Conservation (phyloP, 768 basidiomycete species). For the Chlorophyllum brunneum region DNA sequence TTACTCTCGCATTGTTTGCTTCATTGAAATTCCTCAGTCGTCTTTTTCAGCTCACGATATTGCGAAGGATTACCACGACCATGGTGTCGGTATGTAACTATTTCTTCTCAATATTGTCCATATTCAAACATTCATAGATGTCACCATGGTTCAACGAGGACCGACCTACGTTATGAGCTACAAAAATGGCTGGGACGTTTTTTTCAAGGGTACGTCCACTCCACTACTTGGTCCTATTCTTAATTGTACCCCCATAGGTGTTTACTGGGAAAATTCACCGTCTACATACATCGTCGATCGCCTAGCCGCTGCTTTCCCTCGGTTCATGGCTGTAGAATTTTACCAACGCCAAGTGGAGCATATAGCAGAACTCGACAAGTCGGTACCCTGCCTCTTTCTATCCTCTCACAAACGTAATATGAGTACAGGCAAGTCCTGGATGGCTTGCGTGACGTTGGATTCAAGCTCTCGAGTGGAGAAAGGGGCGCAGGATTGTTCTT, state of each 20-base stretch:
- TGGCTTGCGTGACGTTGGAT: conserved; percentile 38
- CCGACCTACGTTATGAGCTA: conserved; percentile 51
- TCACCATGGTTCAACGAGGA: conserved; percentile 46
- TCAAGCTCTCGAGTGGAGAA: conserved; percentile 38
- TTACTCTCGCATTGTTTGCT: not conserved
- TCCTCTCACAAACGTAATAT: not conserved
- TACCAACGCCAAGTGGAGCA: conserved; percentile 17
- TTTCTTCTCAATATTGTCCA: conserved; percentile 24
- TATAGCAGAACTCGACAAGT: conserved; percentile 35
- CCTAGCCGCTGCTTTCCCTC: conserved; percentile 43
- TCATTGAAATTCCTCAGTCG: no score
- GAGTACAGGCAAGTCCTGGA: conserved; percentile 28
- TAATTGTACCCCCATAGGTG: conserved; percentile 20
- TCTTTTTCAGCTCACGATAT: conserved; percentile 41
- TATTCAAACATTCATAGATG: conserved; percentile 30
- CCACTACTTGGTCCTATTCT: not conserved
- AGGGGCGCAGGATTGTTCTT: conserved; percentile 33
- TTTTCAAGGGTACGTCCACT: conserved; percentile 19
- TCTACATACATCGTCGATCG: conserved; percentile 48
- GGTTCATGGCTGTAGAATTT: conserved; percentile 20
- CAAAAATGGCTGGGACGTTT: conserved; percentile 31
- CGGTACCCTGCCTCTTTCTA: not conserved
- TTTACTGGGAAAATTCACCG: conserved; percentile 44
- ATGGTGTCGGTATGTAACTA: conserved; percentile 28
- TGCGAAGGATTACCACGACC: conserved; percentile 30